Percentiles rank a stretch among this genome's conserved stretches.
Conservation (phyloP, 129 eudicot genomes). For the Cynara cardunculus region DNA sequence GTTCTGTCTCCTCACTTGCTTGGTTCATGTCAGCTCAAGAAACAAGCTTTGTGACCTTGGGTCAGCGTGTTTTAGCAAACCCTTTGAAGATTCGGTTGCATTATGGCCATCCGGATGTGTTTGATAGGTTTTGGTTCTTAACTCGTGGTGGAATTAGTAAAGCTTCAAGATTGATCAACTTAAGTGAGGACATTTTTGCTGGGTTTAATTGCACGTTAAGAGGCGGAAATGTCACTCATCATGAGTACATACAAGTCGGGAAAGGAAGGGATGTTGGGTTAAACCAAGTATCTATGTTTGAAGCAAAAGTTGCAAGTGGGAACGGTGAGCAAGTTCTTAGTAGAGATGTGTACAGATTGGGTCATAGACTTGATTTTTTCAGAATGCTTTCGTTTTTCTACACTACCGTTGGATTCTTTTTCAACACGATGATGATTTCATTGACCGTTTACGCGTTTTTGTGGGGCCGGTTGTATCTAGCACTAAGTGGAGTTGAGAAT, state of each 20-base stretch:
- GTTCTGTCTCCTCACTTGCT: slow-evolving; percentile 95
- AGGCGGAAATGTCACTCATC: slow-evolving; percentile 95
- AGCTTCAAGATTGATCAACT: slow-evolving; percentile 89
- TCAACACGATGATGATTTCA: slow-evolving; percentile 81
- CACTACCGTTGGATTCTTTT: slow-evolving; percentile 87
- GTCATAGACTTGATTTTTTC: slow-evolving; percentile 91
- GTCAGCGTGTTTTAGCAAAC: slow-evolving; percentile 94
- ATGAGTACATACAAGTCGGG: slow-evolving; percentile 91
- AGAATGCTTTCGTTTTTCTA: slow-evolving; percentile 95
- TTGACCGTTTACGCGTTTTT: slow-evolving; percentile 86
- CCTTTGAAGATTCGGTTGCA: slow-evolving; percentile 90
- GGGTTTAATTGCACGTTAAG: slow-evolving; percentile 94
- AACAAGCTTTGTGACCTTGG: slow-evolving; percentile 92
- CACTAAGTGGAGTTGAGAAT: slow-evolving; percentile 79
- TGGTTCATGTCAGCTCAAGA: slow-evolving; percentile 99
- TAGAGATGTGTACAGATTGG: slow-evolving; percentile 89
- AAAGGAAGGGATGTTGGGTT: slow-evolving; percentile 97
- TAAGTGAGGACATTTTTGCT: slow-evolving; percentile 96
- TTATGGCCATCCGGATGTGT: slow-evolving; percentile 96
- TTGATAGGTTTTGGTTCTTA: slow-evolving; percentile 92
- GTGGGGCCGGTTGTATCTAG: slow-evolving; percentile 93
- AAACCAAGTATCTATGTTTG: slow-evolving; percentile 93
- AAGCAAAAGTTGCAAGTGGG: slow-evolving; percentile 96
- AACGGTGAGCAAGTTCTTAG: slow-evolving; percentile 97
- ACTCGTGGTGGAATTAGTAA: slow-evolving; percentile 95